phyloP scores from a whole-genome alignment of 345 rosid species.

The Cardiospermum halicacabum region DNA sequence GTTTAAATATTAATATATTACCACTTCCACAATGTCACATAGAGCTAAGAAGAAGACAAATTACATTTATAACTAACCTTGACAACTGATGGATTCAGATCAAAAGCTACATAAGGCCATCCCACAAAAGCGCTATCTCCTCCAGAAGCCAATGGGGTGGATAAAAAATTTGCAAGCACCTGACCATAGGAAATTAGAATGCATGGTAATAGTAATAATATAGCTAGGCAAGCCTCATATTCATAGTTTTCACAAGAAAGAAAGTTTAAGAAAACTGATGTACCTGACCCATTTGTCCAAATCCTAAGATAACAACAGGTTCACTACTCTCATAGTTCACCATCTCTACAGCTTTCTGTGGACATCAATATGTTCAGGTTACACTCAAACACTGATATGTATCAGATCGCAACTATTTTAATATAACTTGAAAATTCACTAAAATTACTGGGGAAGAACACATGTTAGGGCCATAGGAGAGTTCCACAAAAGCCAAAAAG shows the following conservation, averaged over 20 bases:
- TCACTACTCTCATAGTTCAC: constrained; percentile 68
- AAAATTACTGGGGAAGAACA: neutral
- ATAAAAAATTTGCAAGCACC: constrained; percentile 91
- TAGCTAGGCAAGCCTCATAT: neutral
- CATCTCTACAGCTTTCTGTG: constrained; percentile 49
- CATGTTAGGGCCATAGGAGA: neutral
- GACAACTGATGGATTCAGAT: constrained; percentile 83
- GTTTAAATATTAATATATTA: too few relatives aligned
- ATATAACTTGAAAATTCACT: neutral
- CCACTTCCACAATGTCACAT: neutral
- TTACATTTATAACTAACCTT: constrained; percentile 43
- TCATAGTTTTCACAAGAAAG: neutral
- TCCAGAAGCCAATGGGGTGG: constrained; percentile 78
- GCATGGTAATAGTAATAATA: neutral
- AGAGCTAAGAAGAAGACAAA: neutral
- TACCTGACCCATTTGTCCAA: constrained; percentile 98
- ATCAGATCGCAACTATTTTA: neutral
- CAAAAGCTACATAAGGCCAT: constrained; percentile 87
- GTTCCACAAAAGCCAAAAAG: neutral
- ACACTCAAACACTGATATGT: neutral
- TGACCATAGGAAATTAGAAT: constrained; percentile 26
- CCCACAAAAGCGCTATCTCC: constrained; percentile 50
- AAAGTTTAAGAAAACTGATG: neutral
- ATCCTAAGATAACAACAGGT: constrained; percentile 88
- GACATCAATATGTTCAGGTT: constrained; percentile 8